Base-by-base conservation (phyloP, 2,329 filamentous ascomycete genomes). In the Endocalyx cinctus region DNA sequence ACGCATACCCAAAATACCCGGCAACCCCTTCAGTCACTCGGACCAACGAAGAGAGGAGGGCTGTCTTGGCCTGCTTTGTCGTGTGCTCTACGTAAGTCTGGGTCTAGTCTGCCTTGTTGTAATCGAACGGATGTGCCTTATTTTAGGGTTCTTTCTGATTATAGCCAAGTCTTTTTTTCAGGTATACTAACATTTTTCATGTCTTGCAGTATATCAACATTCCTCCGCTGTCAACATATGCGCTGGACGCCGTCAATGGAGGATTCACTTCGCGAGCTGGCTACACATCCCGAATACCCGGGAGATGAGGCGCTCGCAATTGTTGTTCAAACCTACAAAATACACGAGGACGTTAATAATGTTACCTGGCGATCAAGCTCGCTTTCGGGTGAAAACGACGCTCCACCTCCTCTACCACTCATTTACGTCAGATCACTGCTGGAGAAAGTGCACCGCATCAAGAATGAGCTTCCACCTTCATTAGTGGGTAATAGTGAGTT, bases 241-340 rank as follows among this genome's bases (percentile, higher is more conserved):
- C 62, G 59, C 3, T 83, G 77, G 77, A 78, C 69, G 1, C 44
- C 67, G 2, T 67, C 77, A 32, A 69, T 82, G 61, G 74, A 79
- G 18, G 74, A 79, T 22, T 74, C 67, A 22, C 56, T 81, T 1
- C 52, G 62, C 5, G 42, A 63, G 2, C 55, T 82, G 0, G 56
- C 61, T 5, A 55, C 63, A 12, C 55, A 63, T 2, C 62, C 61
- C 6, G 70, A 78, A 35, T 60, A 60, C 16, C 57, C 64, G 0
- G 63, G 64, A 2, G 77, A 82, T 46, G 58, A 62, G 17, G 44
- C 73, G 2, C 58, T 82, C 4, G 61, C 65, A 5, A 28, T 41
- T 2, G 47, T 57, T 31, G 48, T 47, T 6, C 47, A 36, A 25
- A 36, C 48, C 18, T 41, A 35, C 18, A 42, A 25, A 25, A 39